A percentile compares a stretch with the other conserved stretches of the same genome.
These are phyloP conservation scores for Mycosphaerelloides madeirae DNA, from an alignment of 2,329 filamentous ascomycete species.

Conservation along the genomic window DNA sequence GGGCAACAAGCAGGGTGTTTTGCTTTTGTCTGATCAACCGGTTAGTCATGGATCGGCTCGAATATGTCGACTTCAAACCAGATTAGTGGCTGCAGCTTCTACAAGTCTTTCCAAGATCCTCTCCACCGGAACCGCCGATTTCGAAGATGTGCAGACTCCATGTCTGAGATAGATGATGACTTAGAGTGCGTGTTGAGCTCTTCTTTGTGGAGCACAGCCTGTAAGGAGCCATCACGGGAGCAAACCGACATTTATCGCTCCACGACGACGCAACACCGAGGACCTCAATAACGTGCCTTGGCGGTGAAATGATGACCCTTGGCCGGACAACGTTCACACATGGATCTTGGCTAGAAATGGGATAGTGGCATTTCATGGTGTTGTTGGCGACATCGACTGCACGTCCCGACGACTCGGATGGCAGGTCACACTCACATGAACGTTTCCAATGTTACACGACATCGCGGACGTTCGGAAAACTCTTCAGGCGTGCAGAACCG, in stretches of 20 bases:
- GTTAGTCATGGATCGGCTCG: conserved; percentile 1
- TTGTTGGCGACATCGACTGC: not conserved
- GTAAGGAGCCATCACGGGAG: too few relatives aligned
- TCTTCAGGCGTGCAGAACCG: not conserved
- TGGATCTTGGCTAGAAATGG: not conserved
- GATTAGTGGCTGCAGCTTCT: not conserved
- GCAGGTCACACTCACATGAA: not conserved
- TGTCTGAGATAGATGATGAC: too few relatives aligned
- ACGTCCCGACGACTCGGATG: too few relatives aligned
- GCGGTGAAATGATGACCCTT: not conserved
- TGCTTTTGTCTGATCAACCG: not conserved
- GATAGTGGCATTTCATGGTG: not conserved
- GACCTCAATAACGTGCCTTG: too few relatives aligned
- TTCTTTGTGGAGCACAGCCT: too few relatives aligned
- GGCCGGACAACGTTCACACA: not conserved
- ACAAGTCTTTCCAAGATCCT: not conserved
- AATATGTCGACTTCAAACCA: not conserved
- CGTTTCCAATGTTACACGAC: not conserved
- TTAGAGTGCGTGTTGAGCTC: too few relatives aligned
- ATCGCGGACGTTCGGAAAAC: not conserved
- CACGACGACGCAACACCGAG: too few relatives aligned
- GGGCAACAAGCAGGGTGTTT: not conserved
- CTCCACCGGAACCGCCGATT: not conserved
- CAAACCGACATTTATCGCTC: too few relatives aligned
- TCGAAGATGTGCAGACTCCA: too few relatives aligned